phyloP scores from a whole-genome alignment of 1,284 basidiomycete genomes.

The Apiotrichum mycotoxinovorans region DNA sequence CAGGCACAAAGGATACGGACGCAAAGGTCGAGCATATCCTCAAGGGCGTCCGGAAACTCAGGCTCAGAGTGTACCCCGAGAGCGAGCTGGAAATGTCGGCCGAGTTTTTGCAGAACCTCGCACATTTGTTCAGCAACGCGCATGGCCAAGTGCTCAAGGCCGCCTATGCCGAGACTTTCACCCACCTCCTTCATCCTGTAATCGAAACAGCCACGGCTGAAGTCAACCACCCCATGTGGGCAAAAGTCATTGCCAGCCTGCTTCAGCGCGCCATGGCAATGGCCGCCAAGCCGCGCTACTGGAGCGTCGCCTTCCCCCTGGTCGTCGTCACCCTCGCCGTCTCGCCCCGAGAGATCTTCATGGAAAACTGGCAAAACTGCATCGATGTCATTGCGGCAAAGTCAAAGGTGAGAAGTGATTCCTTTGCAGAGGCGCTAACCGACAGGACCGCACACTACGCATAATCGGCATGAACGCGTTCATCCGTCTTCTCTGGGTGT shows the following conservation, averaged over 20 bases:
- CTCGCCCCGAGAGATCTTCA: slow-evolving; percentile 78
- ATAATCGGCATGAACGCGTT: slow-evolving; percentile 75
- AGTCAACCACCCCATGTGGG: slow-evolving; percentile 93
- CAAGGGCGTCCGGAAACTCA: slow-evolving; percentile 69
- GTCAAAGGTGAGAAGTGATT: slow-evolving; percentile 64
- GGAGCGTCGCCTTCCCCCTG: slow-evolving; percentile 81
- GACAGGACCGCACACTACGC: slow-evolving; percentile 73
- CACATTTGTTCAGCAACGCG: slow-evolving; percentile 75
- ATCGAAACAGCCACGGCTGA: slow-evolving; percentile 94
- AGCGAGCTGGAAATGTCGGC: slow-evolving; percentile 90
- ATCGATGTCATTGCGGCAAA: slow-evolving; percentile 69
- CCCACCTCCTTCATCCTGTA: slow-evolving; percentile 78
- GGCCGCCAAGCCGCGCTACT: slow-evolving; percentile 85
- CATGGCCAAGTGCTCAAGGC: slow-evolving; percentile 81
- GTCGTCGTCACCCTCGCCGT: slow-evolving; percentile 80
- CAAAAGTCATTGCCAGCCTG: slow-evolving; percentile 80
- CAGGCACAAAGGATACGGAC: slow-evolving; percentile 71
- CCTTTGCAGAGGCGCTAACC: no score
- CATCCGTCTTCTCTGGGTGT: slow-evolving; percentile 84
- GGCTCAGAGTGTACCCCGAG: slow-evolving; percentile 86
- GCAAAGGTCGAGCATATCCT: slow-evolving; percentile 77
- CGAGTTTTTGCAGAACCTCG: slow-evolving; percentile 80
- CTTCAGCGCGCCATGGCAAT: slow-evolving; percentile 80
- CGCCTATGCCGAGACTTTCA: slow-evolving; percentile 79
- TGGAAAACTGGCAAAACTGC: slow-evolving; percentile 72